Evolutionary conservation across 768 basidiomycete genomes (phyloP), one percentile per base, ranked within the genome.

Genomic region (Boletus sp.): DNA sequence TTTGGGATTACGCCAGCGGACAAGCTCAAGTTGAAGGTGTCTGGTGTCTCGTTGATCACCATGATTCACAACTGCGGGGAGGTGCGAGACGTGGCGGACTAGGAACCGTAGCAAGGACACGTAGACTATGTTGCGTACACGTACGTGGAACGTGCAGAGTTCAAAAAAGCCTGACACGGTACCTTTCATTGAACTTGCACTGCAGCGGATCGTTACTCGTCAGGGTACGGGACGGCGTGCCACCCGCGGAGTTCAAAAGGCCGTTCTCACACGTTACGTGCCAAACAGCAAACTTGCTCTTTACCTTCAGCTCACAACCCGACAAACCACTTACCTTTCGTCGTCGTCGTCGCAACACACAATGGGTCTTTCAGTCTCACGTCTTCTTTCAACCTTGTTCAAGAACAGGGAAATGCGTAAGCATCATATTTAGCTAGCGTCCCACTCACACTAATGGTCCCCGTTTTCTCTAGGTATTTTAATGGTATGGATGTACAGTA

Each of bases 401-500:
- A 95, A 94, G 76, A 98, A 97, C 83, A 96, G 88, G 84, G 96
- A 99, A 79, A 98, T 99, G 96, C 93, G 95, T 97, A 75, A 72
- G 95, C 77, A 59, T 65, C 57, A 56, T 62, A 63, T 42, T 19
- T 52, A 39, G 10, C 33, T 7, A 21, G 9, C 30, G 5, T 35
- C 60, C 61, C 65, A 65, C 34, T 68, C 59, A 51, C 58, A 66
- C 52, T 57, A 23, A 57, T 43, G 63, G 41, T 54, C 41, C 32
- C 62, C 60, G 49, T 68, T 64, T 67, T 71, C 57, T 65, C 60
- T 68, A 97, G 95, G 96, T 72, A 98, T 99, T 79, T 79, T 99
- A 75, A 99, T 99, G 90, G 90, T 91, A 70, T 60, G 69, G 38
- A 64, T 53, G 53, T 42, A 40, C 51, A 37, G 45, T 53, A 57